These are phyloP conservation scores for Fusarium secorum DNA, from an alignment of 2,329 filamentous ascomycete species.

Conservation along the genomic window DNA sequence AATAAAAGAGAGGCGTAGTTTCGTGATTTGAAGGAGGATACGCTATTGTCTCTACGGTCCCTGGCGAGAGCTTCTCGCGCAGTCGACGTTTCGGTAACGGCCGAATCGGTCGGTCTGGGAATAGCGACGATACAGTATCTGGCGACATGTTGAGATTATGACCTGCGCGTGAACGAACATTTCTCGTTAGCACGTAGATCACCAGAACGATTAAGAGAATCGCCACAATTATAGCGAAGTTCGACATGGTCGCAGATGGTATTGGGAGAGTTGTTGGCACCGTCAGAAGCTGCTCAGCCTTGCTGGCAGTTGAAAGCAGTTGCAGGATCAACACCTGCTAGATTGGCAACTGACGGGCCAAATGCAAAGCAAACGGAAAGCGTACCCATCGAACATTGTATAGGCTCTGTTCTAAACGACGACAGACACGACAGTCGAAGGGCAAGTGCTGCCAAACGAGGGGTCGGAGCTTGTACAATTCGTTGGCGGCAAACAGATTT, in stretches of 20 bases:
- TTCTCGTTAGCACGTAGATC: conserved; percentile 43
- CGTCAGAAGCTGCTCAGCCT: conserved; percentile 3
- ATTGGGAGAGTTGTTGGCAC: conserved; percentile 1
- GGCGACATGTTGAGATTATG: conserved; percentile 66
- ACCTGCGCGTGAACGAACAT: conserved; percentile 46
- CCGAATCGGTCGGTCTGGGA: conserved; percentile 89
- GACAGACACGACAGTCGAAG: conserved; percentile 36
- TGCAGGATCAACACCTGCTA: conserved; percentile 6
- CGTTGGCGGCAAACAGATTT: conserved; percentile 15
- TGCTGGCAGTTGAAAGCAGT: not conserved
- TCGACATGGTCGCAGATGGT: conserved; percentile 16
- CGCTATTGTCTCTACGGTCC: conserved; percentile 81
- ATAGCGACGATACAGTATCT: conserved; percentile 81
- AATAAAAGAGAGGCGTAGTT: conserved; percentile 75
- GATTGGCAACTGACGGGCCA: not conserved
- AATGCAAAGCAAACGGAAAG: conserved; percentile 31
- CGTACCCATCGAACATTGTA: conserved; percentile 56
- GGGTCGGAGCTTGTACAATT: conserved; percentile 10
- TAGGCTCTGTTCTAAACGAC: conserved; percentile 28
- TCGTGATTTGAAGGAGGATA: conserved; percentile 81
- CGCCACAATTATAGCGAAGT: conserved; percentile 20
- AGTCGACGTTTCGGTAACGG: conserved; percentile 89
- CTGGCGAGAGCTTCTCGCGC: conserved; percentile 84
- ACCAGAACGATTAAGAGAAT: conserved; percentile 18
- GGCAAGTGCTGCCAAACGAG: conserved; percentile 15